These are phyloP conservation scores for Ambrosiella cleistominuta DNA, from an alignment of 2,329 filamentous ascomycete genomes.

Conservation along the genomic window DNA sequence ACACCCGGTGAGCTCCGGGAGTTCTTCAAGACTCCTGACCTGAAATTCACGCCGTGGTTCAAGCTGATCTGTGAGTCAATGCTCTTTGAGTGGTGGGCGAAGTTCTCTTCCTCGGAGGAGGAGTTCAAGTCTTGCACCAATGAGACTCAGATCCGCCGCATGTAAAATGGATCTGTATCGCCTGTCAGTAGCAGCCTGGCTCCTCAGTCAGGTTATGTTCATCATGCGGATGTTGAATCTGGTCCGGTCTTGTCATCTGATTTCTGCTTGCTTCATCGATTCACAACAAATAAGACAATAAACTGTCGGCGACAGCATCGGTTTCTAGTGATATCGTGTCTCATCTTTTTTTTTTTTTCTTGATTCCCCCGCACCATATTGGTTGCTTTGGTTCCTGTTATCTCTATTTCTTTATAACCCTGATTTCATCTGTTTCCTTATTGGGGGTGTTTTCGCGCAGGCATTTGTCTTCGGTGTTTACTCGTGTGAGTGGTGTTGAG, in stretches of 20 bases:
- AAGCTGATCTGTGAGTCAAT: constrained; percentile 96
- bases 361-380: background rate
- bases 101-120: constrained; percentile 47
- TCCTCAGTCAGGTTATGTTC: background rate
- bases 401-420: background rate
- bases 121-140: constrained; percentile 64
- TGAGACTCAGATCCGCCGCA: constrained; percentile 67
- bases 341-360: background rate
- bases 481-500: no score
- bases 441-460: background rate
- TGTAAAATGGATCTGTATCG: background rate
- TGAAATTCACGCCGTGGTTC: constrained; percentile 97
- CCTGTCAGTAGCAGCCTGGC: background rate
- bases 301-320: background rate
- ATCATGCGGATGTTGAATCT: background rate
- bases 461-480: background rate
- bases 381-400: background rate
- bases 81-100: constrained; percentile 95
- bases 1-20: constrained; percentile 62
- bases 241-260: background rate
- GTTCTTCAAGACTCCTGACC: constrained; percentile 63
- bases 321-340: background rate
- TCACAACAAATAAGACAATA: background rate
- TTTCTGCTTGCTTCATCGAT: background rate
- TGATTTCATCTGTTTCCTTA: background rate